phyloP scores from a whole-genome alignment of 2,329 filamentous ascomycete genomes.

The Nothophaeocryptopus gaeumannii region DNA sequence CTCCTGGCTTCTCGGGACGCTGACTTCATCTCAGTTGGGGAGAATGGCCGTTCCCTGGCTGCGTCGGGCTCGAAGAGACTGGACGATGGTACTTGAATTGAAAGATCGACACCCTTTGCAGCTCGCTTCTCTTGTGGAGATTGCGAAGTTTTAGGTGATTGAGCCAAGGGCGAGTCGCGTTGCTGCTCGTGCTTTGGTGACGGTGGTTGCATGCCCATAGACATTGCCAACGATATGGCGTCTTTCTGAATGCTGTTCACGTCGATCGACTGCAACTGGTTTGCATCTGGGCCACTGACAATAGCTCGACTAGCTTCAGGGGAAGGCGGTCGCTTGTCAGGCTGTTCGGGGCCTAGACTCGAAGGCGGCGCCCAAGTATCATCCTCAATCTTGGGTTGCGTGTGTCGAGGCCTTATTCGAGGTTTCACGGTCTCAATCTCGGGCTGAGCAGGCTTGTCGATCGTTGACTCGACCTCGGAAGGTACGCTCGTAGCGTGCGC shows the following conservation, averaged over 20 bases:
- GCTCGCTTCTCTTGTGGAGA: slow-evolving; percentile 3
- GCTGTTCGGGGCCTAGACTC: slow-evolving; percentile 9
- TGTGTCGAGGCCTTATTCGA: slow-evolving; percentile 7
- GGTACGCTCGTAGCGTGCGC: too few relatives aligned
- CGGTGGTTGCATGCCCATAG: slow-evolving; percentile 21
- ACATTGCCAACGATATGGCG: slow-evolving; percentile 13
- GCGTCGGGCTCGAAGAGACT: slow-evolving; percentile 8
- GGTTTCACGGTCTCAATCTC: neutral
- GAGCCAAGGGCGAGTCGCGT: slow-evolving; percentile 21
- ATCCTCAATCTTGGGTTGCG: slow-evolving; percentile 13
- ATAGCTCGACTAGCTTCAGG: slow-evolving; percentile 22
- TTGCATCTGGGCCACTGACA: slow-evolving; percentile 26
- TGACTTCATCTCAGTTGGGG: slow-evolving; percentile 8
- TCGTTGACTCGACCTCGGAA: too few relatives aligned
- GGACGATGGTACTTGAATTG: slow-evolving; percentile 5
- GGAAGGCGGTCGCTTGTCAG: slow-evolving; percentile 11
- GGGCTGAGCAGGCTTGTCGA: too few relatives aligned
- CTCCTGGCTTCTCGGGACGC: slow-evolving; percentile 9
- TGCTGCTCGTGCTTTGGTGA: slow-evolving; percentile 17
- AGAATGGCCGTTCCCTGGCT: slow-evolving; percentile 6
- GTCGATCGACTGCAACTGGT: slow-evolving; percentile 29
- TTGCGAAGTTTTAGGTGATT: slow-evolving; percentile 11
- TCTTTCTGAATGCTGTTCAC: slow-evolving; percentile 28
- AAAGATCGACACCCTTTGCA: neutral
- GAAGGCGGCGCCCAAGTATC: slow-evolving; percentile 30